phyloP scores from a whole-genome alignment of 2,329 filamentous ascomycete genomes.

The Colletotrichum sp. region DNA sequence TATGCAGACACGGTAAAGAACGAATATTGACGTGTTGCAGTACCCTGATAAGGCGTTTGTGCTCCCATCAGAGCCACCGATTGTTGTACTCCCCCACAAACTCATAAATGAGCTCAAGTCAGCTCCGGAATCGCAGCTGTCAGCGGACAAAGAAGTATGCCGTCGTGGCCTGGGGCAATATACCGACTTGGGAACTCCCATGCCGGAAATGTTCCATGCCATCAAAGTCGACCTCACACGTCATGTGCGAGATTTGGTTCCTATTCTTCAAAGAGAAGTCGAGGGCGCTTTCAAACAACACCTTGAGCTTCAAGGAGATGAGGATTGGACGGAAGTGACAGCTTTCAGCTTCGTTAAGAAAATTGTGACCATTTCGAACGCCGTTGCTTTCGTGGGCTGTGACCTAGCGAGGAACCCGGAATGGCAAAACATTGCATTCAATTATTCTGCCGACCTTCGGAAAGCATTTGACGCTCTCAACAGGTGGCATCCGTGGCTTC shows the following conservation, averaged over 20 bases:
- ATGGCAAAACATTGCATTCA: neutral
- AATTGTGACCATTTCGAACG: neutral
- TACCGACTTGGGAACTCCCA: neutral
- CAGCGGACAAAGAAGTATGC: neutral
- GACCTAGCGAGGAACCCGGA: neutral
- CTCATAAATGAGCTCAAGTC: neutral
- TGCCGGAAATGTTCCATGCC: neutral
- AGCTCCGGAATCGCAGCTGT: neutral
- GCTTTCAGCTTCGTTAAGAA: neutral
- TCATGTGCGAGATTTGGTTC: neutral
- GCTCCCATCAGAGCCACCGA: neutral
- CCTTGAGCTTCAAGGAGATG: neutral
- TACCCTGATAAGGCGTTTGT: neutral
- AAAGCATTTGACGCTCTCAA: neutral
- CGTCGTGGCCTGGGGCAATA: neutral
- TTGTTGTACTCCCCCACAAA: neutral
- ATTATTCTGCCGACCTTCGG: neutral
- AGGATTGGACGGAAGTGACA: neutral
- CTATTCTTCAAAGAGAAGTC: neutral
- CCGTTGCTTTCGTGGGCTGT: neutral
- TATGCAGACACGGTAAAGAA: neutral
- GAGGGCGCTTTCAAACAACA: neutral
- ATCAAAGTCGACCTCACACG: constrained; percentile 5
- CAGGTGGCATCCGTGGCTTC: neutral
- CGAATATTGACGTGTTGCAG: neutral